phyloP scores from a whole-genome alignment of 192 early-diverging fungal genomes.

The Entrophospora sp. region DNA sequence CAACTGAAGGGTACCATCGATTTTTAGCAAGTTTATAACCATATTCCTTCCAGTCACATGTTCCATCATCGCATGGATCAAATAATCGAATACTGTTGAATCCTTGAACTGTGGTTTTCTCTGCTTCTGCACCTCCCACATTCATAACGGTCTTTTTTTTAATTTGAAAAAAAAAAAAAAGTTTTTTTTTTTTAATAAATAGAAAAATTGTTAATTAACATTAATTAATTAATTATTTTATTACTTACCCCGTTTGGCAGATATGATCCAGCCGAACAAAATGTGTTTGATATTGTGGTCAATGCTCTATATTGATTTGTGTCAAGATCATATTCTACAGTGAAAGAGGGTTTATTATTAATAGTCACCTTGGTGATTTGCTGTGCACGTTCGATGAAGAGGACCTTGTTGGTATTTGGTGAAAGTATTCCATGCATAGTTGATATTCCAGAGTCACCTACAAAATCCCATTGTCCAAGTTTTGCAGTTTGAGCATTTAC shows the following conservation, averaged over 20 bases:
- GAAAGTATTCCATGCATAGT: conserved; percentile 28
- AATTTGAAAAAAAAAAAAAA: too few relatives aligned
- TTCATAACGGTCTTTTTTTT: conserved; percentile 29
- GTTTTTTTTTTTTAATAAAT: too few relatives aligned
- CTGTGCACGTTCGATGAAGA: conserved; percentile 27
- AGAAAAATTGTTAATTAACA: too few relatives aligned
- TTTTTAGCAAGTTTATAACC: background rate
- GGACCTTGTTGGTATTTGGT: conserved; percentile 24
- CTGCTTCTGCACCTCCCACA: conserved; percentile 38
- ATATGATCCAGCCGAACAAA: conserved; percentile 48
- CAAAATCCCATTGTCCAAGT: conserved; percentile 29
- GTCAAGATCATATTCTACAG: conserved; percentile 36
- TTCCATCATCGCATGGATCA: conserved; percentile 35
- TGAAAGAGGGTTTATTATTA: conserved; percentile 31
- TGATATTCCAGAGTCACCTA: conserved; percentile 29
- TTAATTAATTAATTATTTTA: background rate
- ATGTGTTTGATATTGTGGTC: conserved; percentile 38
- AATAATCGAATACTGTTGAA: background rate
- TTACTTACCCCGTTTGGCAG: conserved; percentile 31
- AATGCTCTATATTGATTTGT: conserved; percentile 34
- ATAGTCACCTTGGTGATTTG: background rate
- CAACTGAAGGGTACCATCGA: background rate
- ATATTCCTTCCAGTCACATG: conserved; percentile 35
- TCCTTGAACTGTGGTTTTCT: background rate
- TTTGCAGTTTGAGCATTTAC: background rate